Percentiles rank a stretch among this genome's conserved stretches.
These are phyloP conservation scores for Priceomyces castillae DNA, from an alignment of 805 yeast species.

Conservation along the genomic window DNA sequence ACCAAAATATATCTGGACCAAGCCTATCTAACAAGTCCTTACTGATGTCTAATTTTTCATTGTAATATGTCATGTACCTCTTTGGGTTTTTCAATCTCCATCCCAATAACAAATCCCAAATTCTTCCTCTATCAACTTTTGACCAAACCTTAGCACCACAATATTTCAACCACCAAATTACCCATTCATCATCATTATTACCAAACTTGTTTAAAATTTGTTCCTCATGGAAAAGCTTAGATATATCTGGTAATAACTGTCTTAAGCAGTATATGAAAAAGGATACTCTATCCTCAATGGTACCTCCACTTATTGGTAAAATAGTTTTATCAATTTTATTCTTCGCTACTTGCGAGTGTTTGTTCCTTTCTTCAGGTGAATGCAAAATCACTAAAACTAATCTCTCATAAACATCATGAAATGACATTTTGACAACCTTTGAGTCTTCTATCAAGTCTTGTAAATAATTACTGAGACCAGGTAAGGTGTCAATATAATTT, in stretches of 20 bases:
- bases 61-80: slow-evolving; percentile 26
- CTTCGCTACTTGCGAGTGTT: slow-evolving; percentile 5
- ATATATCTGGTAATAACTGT: slow-evolving; percentile 68
- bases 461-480: slow-evolving; percentile 21
- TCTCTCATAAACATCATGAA: slow-evolving; percentile 72
- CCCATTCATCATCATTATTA: slow-evolving; percentile 76
- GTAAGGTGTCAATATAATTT: slow-evolving; percentile 33
- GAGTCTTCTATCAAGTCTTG: slow-evolving; percentile 26
- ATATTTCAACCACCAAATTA: slow-evolving; percentile 93
- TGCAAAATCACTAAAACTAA: slow-evolving; percentile 72
- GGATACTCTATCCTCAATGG: slow-evolving; percentile 63
- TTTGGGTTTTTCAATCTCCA: slow-evolving; percentile 51
- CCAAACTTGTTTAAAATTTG: slow-evolving; percentile 61
- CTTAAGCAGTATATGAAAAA: slow-evolving; percentile 64
- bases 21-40: slow-evolving; percentile 32
- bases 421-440: slow-evolving; percentile 40
- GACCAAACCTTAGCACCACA: slow-evolving; percentile 86
- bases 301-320: slow-evolving; percentile 57
- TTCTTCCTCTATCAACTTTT: slow-evolving; percentile 74
- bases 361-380: slow-evolving; percentile 51
- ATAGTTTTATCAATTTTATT: slow-evolving; percentile 33
- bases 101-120: slow-evolving; percentile 86
- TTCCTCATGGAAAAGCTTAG: slow-evolving; percentile 75
- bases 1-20: slow-evolving; percentile 68
- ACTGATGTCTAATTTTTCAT: slow-evolving; percentile 31